Evolutionary conservation across 345 rosid species (phyloP).

Genomic region (Lepidium sativum): DNA sequence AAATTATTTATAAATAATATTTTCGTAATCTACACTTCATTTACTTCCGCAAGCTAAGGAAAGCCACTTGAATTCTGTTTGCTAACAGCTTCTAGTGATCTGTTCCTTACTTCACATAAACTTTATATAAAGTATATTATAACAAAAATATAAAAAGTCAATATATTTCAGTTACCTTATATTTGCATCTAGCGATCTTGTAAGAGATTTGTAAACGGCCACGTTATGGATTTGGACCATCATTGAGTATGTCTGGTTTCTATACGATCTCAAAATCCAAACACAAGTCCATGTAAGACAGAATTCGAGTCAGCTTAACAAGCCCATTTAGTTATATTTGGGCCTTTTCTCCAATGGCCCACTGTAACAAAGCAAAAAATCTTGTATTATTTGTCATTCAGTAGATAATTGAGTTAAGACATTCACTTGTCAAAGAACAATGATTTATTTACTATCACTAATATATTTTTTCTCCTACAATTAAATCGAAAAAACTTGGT

Average conservation of each 20-base stretch:
- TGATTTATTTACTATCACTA: too few species aligned
- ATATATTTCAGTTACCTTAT: too few species aligned
- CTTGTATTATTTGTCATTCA: background rate
- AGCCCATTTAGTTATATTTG: background rate
- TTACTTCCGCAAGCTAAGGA: slow-evolving; percentile 29
- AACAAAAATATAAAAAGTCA: too few species aligned
- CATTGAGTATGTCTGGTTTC: background rate
- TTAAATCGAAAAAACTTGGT: too few species aligned
- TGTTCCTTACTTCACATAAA: slow-evolving; percentile 13
- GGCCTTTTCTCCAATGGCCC: background rate
- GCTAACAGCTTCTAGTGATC: slow-evolving; percentile 24
- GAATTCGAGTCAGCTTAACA: background rate
- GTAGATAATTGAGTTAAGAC: background rate
- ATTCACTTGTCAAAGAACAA: background rate
- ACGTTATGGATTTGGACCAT: too few species aligned
- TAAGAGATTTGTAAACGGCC: too few species aligned
- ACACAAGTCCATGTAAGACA: background rate
- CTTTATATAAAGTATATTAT: too few species aligned
- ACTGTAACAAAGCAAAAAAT: background rate
- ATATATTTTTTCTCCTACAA: too few species aligned
- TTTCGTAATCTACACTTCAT: slow-evolving; percentile 24
- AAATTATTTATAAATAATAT: background rate
- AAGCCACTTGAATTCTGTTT: slow-evolving; percentile 27
- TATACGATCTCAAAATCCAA: background rate
- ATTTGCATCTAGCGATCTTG: too few species aligned